phyloP scores from a whole-genome alignment of 2,329 filamentous ascomycete species.

The Alternaria panax region DNA sequence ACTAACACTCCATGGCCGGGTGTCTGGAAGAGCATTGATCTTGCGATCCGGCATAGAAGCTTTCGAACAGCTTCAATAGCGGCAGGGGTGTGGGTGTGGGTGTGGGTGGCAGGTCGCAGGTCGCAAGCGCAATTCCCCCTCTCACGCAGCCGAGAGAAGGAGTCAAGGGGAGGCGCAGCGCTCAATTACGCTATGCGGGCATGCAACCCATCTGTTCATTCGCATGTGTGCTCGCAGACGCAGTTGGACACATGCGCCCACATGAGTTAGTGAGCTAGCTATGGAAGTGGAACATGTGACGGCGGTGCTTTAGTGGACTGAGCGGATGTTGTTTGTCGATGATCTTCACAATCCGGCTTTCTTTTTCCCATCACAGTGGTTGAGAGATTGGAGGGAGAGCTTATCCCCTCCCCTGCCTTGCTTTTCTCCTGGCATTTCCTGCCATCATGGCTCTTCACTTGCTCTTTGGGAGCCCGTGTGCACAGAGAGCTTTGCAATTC shows the following conservation, averaged over 20 bases:
- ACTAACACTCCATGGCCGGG: background rate
- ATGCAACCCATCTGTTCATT: background rate
- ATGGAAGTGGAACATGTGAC: background rate
- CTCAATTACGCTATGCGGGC: background rate
- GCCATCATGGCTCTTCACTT: background rate
- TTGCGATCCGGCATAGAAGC: background rate
- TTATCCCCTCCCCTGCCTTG: background rate
- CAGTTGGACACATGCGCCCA: background rate
- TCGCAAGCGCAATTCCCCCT: background rate
- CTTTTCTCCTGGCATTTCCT: background rate
- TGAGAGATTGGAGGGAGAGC: background rate
- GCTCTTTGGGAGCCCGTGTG: background rate
- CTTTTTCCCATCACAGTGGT: background rate
- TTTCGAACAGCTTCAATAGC: background rate
- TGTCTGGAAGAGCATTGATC: background rate
- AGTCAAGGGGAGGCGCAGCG: background rate
- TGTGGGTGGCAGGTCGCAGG: background rate
- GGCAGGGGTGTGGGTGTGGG: background rate
- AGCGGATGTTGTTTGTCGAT: background rate
- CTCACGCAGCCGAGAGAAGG: background rate
- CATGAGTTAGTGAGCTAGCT: background rate
- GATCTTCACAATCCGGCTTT: background rate
- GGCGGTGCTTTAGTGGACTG: background rate
- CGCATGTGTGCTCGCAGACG: background rate
- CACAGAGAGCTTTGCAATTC: background rate